Evolutionary conservation across 169 alveolate species (phyloP).

Genomic region (Cytauxzoon felis): DNA sequence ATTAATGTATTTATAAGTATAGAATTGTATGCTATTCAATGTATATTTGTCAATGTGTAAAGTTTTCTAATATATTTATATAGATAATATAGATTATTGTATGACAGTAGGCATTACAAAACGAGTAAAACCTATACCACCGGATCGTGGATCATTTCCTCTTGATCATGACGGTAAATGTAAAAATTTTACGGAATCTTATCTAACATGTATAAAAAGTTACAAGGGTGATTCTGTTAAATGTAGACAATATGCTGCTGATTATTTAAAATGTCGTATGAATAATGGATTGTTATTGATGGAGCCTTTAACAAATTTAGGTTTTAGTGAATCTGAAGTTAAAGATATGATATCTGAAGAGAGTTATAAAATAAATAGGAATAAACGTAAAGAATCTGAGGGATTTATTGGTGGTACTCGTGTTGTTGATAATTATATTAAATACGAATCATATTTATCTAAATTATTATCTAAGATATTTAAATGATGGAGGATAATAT

Average conservation of each 20-base stretch:
- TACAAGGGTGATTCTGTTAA: conserved; percentile 49
- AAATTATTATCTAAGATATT: conserved; percentile 37
- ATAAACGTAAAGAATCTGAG: conserved; percentile 30
- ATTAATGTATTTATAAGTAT: too few species aligned
- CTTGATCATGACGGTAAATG: conserved; percentile 66
- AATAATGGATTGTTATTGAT: conserved; percentile 43
- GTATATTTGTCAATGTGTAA: too few species aligned
- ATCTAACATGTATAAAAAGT: conserved; percentile 42
- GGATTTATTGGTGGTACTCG: conserved; percentile 48
- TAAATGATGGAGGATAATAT: neutral
- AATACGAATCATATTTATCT: conserved; percentile 28
- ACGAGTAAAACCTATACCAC: conserved; percentile 56
- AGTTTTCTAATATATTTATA: too few species aligned
- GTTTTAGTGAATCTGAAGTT: conserved; percentile 43
- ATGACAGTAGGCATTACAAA: conserved; percentile 46
- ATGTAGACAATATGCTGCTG: conserved; percentile 49
- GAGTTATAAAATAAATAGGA: conserved; percentile 4
- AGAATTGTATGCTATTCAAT: too few species aligned
- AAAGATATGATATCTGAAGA: conserved; percentile 24
- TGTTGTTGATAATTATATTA: conserved; percentile 38
- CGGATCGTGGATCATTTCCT: conserved; percentile 71
- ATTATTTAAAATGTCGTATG: conserved; percentile 61
- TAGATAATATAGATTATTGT: too few species aligned
- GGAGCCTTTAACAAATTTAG: conserved; percentile 49
- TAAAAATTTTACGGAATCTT: conserved; percentile 15